phyloP scores from a whole-genome alignment of 139 green algal genomes.

The Volvox africanus region DNA sequence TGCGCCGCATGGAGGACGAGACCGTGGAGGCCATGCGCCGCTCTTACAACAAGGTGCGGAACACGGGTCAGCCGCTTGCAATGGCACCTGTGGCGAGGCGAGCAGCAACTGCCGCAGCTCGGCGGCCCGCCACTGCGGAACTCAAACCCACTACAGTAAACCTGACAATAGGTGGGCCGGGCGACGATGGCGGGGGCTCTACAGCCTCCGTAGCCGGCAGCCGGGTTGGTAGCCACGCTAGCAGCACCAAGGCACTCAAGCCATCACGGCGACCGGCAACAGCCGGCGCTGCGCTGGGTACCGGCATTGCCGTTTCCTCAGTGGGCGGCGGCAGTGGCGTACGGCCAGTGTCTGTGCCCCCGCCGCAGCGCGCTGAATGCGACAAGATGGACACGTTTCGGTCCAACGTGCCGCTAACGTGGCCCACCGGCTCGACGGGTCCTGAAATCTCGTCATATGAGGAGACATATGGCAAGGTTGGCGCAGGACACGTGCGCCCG shows the following conservation, averaged over 20 bases:
- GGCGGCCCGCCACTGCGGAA: not conserved
- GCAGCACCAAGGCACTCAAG: conserved; percentile 7
- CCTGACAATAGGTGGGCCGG: not conserved
- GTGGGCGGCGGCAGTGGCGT: not conserved
- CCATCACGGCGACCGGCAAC: conserved; percentile 28
- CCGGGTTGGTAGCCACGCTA: not conserved
- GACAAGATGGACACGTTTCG: conserved; percentile 35
- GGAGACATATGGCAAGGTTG: conserved; percentile 43
- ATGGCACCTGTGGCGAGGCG: not conserved
- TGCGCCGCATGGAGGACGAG: conserved; percentile 28
- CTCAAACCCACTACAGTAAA: conserved; percentile 19
- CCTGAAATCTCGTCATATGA: conserved; percentile 32
- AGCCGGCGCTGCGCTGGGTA: not conserved
- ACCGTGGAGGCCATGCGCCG: not conserved
- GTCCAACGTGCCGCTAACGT: conserved; percentile 50
- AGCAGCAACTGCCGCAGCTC: not conserved
- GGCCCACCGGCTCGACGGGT: not conserved
- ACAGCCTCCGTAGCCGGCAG: not conserved
- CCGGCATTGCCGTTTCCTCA: not conserved
- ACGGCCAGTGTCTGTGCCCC: not conserved
- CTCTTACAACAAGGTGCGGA: conserved; percentile 21
- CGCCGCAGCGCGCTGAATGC: not conserved
- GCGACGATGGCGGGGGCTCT: not conserved
- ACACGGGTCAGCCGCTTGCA: conserved; percentile 47
- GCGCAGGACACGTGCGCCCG: not conserved